Base-by-base conservation (phyloP, 1,284 basidiomycete genomes). In the Austroboletus novae-zelandiae region DNA sequence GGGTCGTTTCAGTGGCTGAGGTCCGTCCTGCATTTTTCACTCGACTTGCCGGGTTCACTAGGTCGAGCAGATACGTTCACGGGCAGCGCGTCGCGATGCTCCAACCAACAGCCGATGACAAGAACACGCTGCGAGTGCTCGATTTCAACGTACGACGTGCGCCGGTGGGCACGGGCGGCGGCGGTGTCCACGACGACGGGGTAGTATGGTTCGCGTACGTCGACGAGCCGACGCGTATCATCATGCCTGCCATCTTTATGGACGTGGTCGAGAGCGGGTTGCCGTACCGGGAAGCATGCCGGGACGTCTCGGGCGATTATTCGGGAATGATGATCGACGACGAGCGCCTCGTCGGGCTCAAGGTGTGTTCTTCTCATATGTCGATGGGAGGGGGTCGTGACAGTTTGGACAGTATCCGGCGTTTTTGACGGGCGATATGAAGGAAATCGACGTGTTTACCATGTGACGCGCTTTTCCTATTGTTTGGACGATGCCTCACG, bases 21-120 rank as follows among this genome's bases (percentile, higher is more conserved):
- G 73, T 74, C 13, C 20, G 65, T 55, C 9, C 34, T 10, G 9
- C n/a, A 10, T 13, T 23, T 15, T 36, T 14, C 35, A 3, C 9
- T 36, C 14, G 10, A n/a, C 20, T 3, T 23, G 37, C n/a, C n/a
- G n/a, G n/a, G 11, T 4, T 36, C 8, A 17, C 11, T 2, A 36
- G 3, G 35, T 36, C 15, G 35, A 11, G 5, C 46, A 78, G 76
- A 47, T 78, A 78, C 36, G 72, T 76, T 0, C 74, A 80, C 17
- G 78, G 77, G 3, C 58, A 69, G 39, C 70, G 76, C 3, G 61
- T 76, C 11, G 69, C 74, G 14, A 58, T 71, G 31, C 43, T 62
- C 18, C 60, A 67, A 1, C 55, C 61, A 11, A 25, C 49, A 27
- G 11, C 52, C 1, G 51, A 56, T 20, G 47, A 48, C 36, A 49